These are phyloP conservation scores for Nigrospora osmanthi DNA, from an alignment of 2,329 filamentous ascomycete genomes.

Conservation along the genomic window DNA sequence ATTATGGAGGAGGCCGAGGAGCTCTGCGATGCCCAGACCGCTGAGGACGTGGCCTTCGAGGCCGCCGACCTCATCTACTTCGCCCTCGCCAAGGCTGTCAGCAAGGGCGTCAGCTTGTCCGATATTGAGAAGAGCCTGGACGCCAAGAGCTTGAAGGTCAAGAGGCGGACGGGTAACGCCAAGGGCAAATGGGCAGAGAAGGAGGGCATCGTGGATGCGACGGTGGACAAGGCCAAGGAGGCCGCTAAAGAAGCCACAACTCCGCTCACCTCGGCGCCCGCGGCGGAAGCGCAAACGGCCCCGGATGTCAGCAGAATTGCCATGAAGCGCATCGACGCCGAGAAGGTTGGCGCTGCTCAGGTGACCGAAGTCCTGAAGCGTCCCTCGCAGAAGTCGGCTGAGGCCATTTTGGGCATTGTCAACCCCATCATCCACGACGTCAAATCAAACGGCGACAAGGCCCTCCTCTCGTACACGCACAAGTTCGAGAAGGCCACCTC, in stretches of 20 bases:
- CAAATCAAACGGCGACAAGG: conserved; percentile 74
- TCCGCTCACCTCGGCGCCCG: conserved; percentile 24
- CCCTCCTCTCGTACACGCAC: conserved; percentile 87
- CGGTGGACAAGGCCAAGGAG: conserved; percentile 23
- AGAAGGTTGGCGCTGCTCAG: conserved; percentile 53
- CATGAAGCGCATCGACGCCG: conserved; percentile 73
- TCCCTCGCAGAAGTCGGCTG: conserved; percentile 90
- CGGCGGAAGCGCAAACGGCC: conserved; percentile 31
- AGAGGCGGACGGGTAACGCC: conserved; percentile 85
- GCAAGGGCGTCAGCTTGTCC: conserved; percentile 74
- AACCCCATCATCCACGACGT: conserved; percentile 88
- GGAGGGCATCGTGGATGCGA: conserved; percentile 51
- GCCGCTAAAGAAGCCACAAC: conserved; percentile 24
- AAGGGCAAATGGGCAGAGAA: conserved; percentile 90
- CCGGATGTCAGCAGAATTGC: conserved; percentile 49
- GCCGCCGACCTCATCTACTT: conserved; percentile 96
- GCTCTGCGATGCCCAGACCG: conserved; percentile 76
- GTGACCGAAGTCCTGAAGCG: conserved; percentile 73
- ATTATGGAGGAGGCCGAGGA: conserved; percentile 98
- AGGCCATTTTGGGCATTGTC: conserved; percentile 85
- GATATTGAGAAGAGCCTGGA: conserved; percentile 92
- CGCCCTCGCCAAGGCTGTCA: conserved; percentile 80
- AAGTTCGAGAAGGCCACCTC: conserved; percentile 96
- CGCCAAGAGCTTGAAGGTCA: conserved; percentile 91
- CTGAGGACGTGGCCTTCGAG: conserved; percentile 84